These are phyloP conservation scores for Pythium grandisporangium DNA, from an alignment of 352 stramenopile species.

Conservation along the genomic window DNA sequence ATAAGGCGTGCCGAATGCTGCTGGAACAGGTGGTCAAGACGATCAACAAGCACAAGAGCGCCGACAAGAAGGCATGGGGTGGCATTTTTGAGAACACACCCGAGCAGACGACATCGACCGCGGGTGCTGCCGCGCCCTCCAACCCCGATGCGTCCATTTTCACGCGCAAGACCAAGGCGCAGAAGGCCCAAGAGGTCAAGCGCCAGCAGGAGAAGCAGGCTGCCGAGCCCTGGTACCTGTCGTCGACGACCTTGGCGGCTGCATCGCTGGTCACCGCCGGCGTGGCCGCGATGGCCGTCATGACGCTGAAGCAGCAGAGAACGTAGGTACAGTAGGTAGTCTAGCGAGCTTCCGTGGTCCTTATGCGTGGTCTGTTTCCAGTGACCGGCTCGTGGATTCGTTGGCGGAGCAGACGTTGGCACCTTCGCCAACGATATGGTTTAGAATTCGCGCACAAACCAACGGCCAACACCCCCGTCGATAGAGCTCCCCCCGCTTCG, in stretches of 20 bases:
- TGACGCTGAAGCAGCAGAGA: conserved; percentile 54
- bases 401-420: no score
- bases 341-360: background rate
- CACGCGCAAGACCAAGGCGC: conserved; percentile 49
- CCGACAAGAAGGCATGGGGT: conserved; percentile 76
- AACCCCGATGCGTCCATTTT: conserved; percentile 55
- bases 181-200: conserved; percentile 18
- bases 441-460: no score
- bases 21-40: conserved; percentile 65
- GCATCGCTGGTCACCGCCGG: conserved; percentile 64
- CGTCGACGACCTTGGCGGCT: conserved; percentile 38
- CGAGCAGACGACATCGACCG: conserved; percentile 1
- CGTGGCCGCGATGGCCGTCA: conserved; percentile 45
- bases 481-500: no score
- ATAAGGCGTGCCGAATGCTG: conserved; percentile 72
- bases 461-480: no score
- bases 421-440: no score
- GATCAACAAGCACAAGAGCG: conserved; percentile 61
- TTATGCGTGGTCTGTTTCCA: no score
- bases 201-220: background rate
- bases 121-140: conserved; percentile 6
- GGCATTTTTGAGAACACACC: conserved; percentile 57
- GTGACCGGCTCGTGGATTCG: no score
- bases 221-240: conserved; percentile 52
- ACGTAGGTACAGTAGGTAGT: conserved; percentile 8